phyloP scores from a whole-genome alignment of 148 eudicot species.

The Talinum fruticosum region DNA sequence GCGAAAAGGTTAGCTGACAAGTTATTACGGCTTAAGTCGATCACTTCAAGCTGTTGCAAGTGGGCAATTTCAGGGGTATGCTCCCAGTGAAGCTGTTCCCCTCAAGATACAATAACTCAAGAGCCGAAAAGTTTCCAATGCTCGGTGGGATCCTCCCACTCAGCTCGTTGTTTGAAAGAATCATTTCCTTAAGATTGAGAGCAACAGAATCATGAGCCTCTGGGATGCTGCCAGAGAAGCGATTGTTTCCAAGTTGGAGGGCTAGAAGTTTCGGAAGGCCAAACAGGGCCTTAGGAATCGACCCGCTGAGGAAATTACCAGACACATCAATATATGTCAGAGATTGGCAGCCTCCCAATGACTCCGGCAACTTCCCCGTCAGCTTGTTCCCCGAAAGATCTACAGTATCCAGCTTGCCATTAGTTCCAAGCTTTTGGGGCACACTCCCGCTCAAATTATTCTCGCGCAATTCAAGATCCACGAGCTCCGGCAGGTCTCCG shows the following conservation, averaged over 20 bases:
- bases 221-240: conserved; percentile 70
- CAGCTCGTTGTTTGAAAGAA: conserved; percentile 70
- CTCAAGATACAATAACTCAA: conserved; percentile 63
- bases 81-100: conserved; percentile 28
- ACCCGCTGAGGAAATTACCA: conserved; percentile 79
- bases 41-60: too few relatives aligned
- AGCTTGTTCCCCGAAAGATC: too few relatives aligned
- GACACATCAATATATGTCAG: conserved; percentile 69
- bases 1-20: too few relatives aligned
- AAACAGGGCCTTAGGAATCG: conserved; percentile 73
- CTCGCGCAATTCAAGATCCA: too few relatives aligned
- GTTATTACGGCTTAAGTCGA: conserved; percentile 59
- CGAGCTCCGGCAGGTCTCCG: too few relatives aligned
- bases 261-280: conserved; percentile 61
- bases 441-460: too few relatives aligned
- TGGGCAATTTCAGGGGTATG: conserved; percentile 73
- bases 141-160: conserved; percentile 61
- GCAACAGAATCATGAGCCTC: conserved; percentile 43
- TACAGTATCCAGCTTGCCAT: too few relatives aligned
- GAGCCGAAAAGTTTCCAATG: conserved; percentile 63
- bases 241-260: too few relatives aligned
- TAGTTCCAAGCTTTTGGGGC: too few relatives aligned
- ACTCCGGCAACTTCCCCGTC: conserved; percentile 72
- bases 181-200: conserved; percentile 33
- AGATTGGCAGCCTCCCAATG: conserved; percentile 61